Evolutionary conservation across 1,284 basidiomycete species (phyloP).

Genomic region (Cutaneotrichosporon sp.): DNA sequence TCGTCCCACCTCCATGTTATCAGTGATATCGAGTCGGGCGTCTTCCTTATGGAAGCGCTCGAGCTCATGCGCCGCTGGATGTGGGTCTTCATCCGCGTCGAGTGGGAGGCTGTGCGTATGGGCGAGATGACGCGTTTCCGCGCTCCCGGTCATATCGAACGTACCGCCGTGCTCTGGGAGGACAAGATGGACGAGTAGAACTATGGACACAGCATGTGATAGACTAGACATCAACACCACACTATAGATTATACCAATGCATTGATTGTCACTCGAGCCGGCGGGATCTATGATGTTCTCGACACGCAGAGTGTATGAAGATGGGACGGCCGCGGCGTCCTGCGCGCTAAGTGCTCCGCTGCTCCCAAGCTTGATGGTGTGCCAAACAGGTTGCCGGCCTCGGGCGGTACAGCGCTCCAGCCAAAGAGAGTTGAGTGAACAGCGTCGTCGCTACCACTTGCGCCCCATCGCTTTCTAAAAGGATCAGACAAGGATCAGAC

Average conservation of each 20-base stretch:
- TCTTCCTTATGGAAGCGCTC: conserved; percentile 85
- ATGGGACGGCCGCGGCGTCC: no score
- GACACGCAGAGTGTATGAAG: background rate
- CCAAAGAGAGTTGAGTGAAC: background rate
- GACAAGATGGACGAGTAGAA: conserved; percentile 12
- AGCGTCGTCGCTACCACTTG: conserved; percentile 31
- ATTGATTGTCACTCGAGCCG: conserved; percentile 4
- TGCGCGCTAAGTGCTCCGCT: no score
- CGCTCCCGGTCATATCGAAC: conserved; percentile 2
- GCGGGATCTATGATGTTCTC: background rate
- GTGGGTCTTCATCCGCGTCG: conserved; percentile 94
- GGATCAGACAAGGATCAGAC: background rate
- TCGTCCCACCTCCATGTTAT: conserved; percentile 80
- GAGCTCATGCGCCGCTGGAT: conserved; percentile 87
- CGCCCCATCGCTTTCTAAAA: conserved; percentile 39
- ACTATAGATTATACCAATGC: conserved; percentile 10
- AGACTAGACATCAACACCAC: background rate
- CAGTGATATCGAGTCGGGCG: conserved; percentile 71
- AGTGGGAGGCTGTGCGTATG: conserved; percentile 82
- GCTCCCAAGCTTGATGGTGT: no score
- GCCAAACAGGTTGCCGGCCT: no score
- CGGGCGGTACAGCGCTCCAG: background rate
- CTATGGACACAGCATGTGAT: background rate
- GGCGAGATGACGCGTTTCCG: conserved; percentile 35
- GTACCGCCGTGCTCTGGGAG: conserved; percentile 17